Conservation (phyloP, 2,329 filamentous ascomycete genomes). For the Colletotrichum sp. region DNA sequence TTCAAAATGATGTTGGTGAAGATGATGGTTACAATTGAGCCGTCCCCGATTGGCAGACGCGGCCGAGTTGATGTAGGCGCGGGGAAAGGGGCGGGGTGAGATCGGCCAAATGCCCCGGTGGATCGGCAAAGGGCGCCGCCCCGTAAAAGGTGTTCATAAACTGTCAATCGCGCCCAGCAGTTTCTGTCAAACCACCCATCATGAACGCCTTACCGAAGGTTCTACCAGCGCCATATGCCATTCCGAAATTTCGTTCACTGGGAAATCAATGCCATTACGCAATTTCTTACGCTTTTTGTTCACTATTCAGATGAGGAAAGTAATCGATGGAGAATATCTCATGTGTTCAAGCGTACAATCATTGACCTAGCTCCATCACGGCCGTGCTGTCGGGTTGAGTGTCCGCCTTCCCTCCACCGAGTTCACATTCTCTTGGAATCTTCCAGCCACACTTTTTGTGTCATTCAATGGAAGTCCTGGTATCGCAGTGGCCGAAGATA, state of each 20-base stretch:
- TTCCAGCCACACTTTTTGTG: not conserved
- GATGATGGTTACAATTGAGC: not conserved
- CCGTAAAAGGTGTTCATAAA: not conserved
- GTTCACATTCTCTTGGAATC: not conserved
- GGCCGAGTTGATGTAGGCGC: not conserved
- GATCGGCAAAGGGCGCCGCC: not conserved
- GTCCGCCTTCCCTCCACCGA: not conserved
- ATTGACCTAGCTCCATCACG: not conserved
- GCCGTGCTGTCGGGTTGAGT: rapidly evolving
- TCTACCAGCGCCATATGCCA: not conserved
- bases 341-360: not conserved
- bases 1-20: not conserved
- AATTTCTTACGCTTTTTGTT: not conserved
- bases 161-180: not conserved
- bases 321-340: rapidly evolving
- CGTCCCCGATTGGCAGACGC: not conserved
- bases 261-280: not conserved
- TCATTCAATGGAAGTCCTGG: not conserved
- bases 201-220: not conserved
- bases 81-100: not conserved
- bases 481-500: not conserved
- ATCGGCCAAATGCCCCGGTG: not conserved
- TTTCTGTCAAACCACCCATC: not conserved
- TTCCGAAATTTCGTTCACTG: rapidly evolving
- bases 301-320: not conserved